These are phyloP conservation scores for Penicillium sp. DNA, from an alignment of 2,329 filamentous ascomycete genomes.

Conservation along the genomic window DNA sequence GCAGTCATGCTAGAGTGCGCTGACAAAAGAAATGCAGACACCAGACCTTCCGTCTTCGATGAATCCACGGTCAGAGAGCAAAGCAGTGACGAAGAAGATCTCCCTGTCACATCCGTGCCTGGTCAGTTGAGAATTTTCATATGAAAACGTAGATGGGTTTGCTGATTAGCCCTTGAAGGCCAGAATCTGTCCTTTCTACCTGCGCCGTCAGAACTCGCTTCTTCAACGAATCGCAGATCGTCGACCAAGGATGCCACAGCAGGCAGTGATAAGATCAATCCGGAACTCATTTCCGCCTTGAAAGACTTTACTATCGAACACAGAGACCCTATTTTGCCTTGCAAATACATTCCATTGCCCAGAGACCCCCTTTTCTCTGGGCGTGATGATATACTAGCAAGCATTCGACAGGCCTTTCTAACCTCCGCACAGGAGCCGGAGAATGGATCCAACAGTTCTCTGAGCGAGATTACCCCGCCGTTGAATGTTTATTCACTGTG, in stretches of 20 bases:
- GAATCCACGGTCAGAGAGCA: background rate
- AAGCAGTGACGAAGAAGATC: background rate
- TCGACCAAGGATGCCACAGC: background rate
- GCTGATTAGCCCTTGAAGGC: too few species aligned
- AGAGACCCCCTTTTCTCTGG: background rate
- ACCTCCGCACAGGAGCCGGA: too few species aligned
- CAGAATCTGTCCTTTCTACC: too few species aligned
- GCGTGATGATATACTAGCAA: background rate
- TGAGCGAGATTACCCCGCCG: background rate
- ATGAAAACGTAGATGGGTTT: too few species aligned
- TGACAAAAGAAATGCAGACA: background rate
- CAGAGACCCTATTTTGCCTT: conserved; percentile 1
- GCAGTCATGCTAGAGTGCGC: background rate
- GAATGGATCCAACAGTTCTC: background rate
- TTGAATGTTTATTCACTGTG: background rate
- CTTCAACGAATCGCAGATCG: too few species aligned
- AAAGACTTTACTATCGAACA: conserved; percentile 2
- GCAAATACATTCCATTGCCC: background rate
- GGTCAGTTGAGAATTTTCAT: background rate
- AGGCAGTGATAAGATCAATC: background rate
- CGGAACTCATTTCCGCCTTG: background rate
- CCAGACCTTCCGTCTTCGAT: background rate
- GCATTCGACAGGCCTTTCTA: too few species aligned
- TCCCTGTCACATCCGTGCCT: background rate
- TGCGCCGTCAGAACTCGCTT: too few species aligned